Evolutionary conservation across 106 monocot species (phyloP).

Genomic region (Chionographis japonica): DNA sequence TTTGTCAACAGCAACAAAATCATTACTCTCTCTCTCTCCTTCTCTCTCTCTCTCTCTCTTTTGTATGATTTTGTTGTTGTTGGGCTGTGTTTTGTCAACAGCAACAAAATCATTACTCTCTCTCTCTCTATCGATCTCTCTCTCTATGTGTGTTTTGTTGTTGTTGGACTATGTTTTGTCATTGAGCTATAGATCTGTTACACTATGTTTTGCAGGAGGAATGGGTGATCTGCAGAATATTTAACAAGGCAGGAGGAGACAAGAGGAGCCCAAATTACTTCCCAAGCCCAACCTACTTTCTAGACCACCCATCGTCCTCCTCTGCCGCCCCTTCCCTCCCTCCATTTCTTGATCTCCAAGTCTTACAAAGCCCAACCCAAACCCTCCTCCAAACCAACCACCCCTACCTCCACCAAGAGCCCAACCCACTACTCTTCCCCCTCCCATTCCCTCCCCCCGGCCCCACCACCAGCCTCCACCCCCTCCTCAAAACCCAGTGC

Average conservation of each 20-base stretch:
- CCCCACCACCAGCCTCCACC: too few relatives aligned
- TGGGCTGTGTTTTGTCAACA: too few relatives aligned
- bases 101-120: too few relatives aligned
- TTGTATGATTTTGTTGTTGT: too few relatives aligned
- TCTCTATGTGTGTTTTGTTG: too few relatives aligned
- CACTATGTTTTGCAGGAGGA: conserved; percentile 61
- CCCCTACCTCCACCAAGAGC: neutral
- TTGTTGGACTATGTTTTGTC: too few relatives aligned
- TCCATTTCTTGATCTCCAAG: conserved; percentile 25
- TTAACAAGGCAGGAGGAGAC: conserved; percentile 61
- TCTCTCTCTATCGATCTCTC: too few relatives aligned
- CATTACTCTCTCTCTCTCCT: too few relatives aligned
- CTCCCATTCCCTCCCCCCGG: conserved; percentile 8
- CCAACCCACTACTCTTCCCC: neutral
- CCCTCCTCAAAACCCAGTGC: conserved; percentile 4
- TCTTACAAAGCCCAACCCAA: conserved; percentile 41
- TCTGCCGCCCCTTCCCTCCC: conserved; percentile 12
- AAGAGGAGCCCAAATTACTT: conserved; percentile 36
- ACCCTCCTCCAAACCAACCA: conserved; percentile 23
- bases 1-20: too few relatives aligned
- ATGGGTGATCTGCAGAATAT: conserved; percentile 99
- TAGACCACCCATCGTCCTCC: conserved; percentile 23
- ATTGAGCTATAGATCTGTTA: too few relatives aligned
- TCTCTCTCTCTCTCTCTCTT: too few relatives aligned
- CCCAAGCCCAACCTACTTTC: conserved; percentile 19